Conservation (phyloP, 768 basidiomycete genomes). For the Leccinum ochraceum region DNA sequence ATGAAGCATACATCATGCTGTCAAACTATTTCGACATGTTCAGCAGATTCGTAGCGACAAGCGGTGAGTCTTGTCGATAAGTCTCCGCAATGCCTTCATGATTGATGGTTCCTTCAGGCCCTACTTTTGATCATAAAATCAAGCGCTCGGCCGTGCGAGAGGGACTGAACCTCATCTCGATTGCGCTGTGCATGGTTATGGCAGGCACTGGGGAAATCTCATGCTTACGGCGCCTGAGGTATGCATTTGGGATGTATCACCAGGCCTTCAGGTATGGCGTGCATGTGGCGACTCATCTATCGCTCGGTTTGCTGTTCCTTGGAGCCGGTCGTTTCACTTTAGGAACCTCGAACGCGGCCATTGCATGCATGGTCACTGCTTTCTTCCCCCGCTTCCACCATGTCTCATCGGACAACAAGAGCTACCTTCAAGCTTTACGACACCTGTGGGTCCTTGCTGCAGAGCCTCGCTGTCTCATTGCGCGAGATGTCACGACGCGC, state of each 20-base stretch:
- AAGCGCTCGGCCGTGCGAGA: slow-evolving; percentile 85
- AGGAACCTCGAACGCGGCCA: slow-evolving; percentile 88
- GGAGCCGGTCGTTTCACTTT: slow-evolving; percentile 91
- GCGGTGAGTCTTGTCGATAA: slow-evolving; percentile 46
- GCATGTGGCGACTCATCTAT: slow-evolving; percentile 88
- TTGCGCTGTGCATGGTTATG: slow-evolving; percentile 92
- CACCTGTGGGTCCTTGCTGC: slow-evolving; percentile 97
- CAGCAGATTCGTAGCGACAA: slow-evolving; percentile 65
- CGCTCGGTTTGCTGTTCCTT: slow-evolving; percentile 89
- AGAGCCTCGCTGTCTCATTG: slow-evolving; percentile 90
- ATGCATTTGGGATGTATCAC: slow-evolving; percentile 85
- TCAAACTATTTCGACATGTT: slow-evolving; percentile 82
- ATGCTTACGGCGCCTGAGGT: slow-evolving; percentile 81
- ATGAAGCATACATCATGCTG: slow-evolving; percentile 83
- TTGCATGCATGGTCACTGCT: slow-evolving; percentile 85
- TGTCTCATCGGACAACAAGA: slow-evolving; percentile 80
- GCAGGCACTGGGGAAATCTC: slow-evolving; percentile 95
- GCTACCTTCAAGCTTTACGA: slow-evolving; percentile 88
- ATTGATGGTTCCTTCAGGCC: slow-evolving; percentile 43
- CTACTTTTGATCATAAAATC: slow-evolving; percentile 85
- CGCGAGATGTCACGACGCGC: slow-evolving; percentile 87
- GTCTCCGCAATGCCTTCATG: slow-evolving; percentile 3
- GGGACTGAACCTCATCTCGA: slow-evolving; percentile 83
- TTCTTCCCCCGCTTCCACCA: slow-evolving; percentile 91
- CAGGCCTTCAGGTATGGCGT: slow-evolving; percentile 81